Percentiles rank a stretch among this genome's conserved stretches.
These are phyloP conservation scores for Mortierella sp. DNA, from an alignment of 371 early-diverging fungal genomes.

Conservation along the genomic window DNA sequence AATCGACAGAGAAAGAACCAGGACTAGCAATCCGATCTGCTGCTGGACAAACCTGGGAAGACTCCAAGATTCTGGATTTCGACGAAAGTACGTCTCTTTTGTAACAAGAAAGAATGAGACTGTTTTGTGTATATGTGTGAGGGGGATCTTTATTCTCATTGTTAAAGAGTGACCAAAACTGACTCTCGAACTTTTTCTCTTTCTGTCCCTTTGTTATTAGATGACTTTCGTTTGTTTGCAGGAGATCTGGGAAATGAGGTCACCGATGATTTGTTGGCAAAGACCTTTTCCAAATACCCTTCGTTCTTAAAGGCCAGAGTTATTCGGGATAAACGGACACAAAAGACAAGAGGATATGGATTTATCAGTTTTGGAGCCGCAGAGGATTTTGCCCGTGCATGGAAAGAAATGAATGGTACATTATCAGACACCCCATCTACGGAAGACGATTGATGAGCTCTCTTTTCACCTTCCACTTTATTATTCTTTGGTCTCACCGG, in stretches of 20 bases:
- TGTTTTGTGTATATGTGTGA: too few species aligned
- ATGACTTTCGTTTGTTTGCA: constrained; percentile 87
- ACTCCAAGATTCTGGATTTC: constrained; percentile 90
- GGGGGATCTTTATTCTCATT: too few species aligned
- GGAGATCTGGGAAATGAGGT: constrained; percentile 93
- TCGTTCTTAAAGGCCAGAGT: constrained; percentile 81
- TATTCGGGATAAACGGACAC: constrained; percentile 80
- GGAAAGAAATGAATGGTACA: constrained; percentile 92
- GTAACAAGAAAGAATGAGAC: too few species aligned
- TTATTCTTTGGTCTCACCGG: too few species aligned
- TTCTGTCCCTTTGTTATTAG: constrained; percentile 41
- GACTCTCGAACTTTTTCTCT: background rate
- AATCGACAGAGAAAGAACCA: constrained; percentile 42
- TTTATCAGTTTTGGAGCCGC: constrained; percentile 87
- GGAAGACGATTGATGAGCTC: too few species aligned
- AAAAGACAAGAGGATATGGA: constrained; percentile 85
- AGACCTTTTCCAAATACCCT: constrained; percentile 84
- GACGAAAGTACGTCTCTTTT: constrained; percentile 69
- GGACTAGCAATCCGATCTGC: constrained; percentile 77
- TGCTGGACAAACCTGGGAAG: constrained; percentile 96
- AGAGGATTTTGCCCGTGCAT: constrained; percentile 85
- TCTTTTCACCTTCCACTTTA: too few species aligned
- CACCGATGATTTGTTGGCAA: constrained; percentile 79
- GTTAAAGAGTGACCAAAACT: too few species aligned
- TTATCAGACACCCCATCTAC: too few species aligned